phyloP scores from a whole-genome alignment of 345 rosid genomes.

The Durio zibethinus region DNA sequence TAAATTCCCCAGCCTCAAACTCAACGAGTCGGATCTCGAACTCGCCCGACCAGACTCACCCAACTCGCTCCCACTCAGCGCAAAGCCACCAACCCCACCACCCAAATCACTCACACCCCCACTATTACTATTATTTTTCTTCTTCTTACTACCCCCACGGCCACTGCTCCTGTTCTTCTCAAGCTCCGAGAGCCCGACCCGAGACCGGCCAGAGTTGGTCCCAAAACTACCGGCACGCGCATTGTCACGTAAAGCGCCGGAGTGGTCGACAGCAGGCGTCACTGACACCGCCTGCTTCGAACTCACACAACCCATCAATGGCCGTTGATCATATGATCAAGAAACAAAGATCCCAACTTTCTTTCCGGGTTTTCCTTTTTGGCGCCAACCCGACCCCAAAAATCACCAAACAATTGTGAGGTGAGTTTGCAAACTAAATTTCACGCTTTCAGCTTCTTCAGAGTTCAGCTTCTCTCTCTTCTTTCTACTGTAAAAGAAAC shows the following conservation, averaged over 20 bases:
- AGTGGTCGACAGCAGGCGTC: slow-evolving; percentile 77
- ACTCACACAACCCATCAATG: slow-evolving; percentile 83
- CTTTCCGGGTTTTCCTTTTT: not conserved
- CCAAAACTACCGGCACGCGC: slow-evolving; percentile 16
- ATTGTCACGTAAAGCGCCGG: slow-evolving; percentile 43
- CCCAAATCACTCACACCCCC: slow-evolving; percentile 22
- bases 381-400: not conserved
- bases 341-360: not conserved
- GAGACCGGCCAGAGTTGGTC: slow-evolving; percentile 26
- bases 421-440: not conserved
- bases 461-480: not conserved
- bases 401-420: not conserved
- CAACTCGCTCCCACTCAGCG: slow-evolving; percentile 51
- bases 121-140: slow-evolving; percentile 23
- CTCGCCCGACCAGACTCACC: slow-evolving; percentile 70
- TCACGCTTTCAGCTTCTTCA: not conserved
- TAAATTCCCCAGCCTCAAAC: slow-evolving; percentile 69
- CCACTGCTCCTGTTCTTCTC: slow-evolving; percentile 29
- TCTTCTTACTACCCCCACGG: slow-evolving; percentile 21
- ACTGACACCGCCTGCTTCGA: slow-evolving; percentile 88
- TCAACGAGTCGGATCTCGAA: slow-evolving; percentile 65
- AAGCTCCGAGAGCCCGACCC: slow-evolving; percentile 13
- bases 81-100: not conserved
- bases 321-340: not conserved
- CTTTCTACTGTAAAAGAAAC: not conserved